A percentile compares a stretch with the other conserved stretches of the same genome.
phyloP scores from a whole-genome alignment of 805 yeast genomes.

The Zygosaccharomyces pseudorouxii region DNA sequence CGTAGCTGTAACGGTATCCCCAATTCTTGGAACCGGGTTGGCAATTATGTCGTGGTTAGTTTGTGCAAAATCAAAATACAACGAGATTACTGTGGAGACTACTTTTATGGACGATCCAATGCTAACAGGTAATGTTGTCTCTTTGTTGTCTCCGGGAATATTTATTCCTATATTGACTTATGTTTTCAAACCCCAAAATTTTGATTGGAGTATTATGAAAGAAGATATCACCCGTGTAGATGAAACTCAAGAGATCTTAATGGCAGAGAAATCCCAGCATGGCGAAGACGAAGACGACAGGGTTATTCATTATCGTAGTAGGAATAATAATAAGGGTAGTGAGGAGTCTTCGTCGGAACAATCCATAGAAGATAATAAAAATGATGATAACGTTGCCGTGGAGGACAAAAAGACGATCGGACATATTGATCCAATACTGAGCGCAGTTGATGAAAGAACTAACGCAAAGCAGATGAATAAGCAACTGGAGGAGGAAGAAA shows the following conservation, averaged over 20 bases:
- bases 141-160: constrained; percentile 66
- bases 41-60: constrained; percentile 70
- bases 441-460: constrained; percentile 31
- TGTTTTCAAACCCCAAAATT: constrained; percentile 63
- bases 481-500: constrained; percentile 47
- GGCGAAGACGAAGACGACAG: constrained; percentile 16
- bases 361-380: not conserved
- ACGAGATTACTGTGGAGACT: constrained; percentile 43
- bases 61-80: constrained; percentile 43
- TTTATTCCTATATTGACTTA: constrained; percentile 63
- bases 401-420: constrained; percentile 22
- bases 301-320: not conserved
- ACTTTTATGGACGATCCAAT: constrained; percentile 86
- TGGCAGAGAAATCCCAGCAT: constrained; percentile 17
- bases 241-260: constrained; percentile 57
- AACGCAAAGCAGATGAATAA: constrained; percentile 17
- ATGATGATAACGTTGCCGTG: not conserved
- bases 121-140: constrained; percentile 85
- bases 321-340: constrained; percentile 1
- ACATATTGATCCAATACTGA: constrained; percentile 33
- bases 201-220: constrained; percentile 65
- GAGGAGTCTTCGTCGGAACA: not conserved
- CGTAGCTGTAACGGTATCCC: constrained; percentile 68
- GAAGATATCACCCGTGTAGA: constrained; percentile 56
- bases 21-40: constrained; percentile 68